A percentile compares a stretch with the other conserved stretches of the same genome.
These are phyloP conservation scores for Rhodotorula sp. DNA, from an alignment of 1,284 basidiomycete genomes.

Conservation along the genomic window DNA sequence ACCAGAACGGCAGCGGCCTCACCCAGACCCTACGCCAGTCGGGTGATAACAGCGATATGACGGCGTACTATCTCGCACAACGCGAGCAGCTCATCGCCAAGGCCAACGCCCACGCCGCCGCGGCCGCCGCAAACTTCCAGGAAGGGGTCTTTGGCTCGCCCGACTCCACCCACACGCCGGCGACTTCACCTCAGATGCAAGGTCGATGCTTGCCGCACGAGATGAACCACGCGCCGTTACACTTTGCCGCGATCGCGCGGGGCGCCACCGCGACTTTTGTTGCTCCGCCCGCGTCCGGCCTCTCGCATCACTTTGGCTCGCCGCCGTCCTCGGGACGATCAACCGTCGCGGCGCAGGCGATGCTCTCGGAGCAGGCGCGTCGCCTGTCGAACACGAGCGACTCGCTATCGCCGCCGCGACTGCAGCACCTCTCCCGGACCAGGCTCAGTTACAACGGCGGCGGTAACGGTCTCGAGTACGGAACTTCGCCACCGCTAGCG, in stretches of 20 bases:
- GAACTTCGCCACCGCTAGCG: slow-evolving; percentile 49
- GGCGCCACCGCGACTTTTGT: slow-evolving; percentile 23
- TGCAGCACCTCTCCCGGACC: slow-evolving; percentile 10
- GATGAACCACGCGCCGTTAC: slow-evolving; percentile 16
- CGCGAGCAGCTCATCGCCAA: background rate
- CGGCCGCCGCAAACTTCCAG: background rate
- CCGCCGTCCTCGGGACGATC: slow-evolving; percentile 18
- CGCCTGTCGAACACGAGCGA: slow-evolving; percentile 43
- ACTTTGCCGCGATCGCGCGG: slow-evolving; percentile 20
- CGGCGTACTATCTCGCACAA: slow-evolving; percentile 2
- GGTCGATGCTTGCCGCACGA: slow-evolving; percentile 20
- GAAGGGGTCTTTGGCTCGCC: slow-evolving; percentile 32
- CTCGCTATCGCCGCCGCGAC: slow-evolving; percentile 29
- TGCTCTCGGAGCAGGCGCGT: slow-evolving; percentile 36
- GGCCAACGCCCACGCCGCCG: background rate
- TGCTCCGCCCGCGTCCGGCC: slow-evolving; percentile 26
- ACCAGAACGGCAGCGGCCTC: slow-evolving; percentile 8
- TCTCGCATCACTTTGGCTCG: slow-evolving; percentile 30
- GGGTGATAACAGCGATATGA: slow-evolving; percentile 3
- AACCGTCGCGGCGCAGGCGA: slow-evolving; percentile 35
- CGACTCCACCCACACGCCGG: slow-evolving; percentile 16
- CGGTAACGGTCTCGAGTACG: slow-evolving; percentile 45
- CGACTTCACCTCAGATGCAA: slow-evolving; percentile 15
- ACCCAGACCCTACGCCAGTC: slow-evolving; percentile 25
- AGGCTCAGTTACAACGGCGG: slow-evolving; percentile 46